phyloP scores from a whole-genome alignment of 371 early-diverging fungal genomes.

The Syncephalis plumigaleata region DNA sequence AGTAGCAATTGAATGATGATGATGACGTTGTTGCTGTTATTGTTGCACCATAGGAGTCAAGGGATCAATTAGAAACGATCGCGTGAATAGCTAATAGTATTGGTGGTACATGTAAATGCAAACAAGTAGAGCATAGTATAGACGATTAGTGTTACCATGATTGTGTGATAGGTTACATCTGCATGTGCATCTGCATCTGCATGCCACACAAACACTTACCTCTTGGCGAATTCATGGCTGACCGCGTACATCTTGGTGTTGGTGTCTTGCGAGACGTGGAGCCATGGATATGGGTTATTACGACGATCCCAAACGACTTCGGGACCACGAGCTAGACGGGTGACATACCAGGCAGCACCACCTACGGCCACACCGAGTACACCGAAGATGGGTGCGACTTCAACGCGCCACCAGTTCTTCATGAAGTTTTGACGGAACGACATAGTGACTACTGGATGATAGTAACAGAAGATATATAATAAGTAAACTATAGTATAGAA shows the following conservation, averaged over 20 bases:
- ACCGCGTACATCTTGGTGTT: slow-evolving; percentile 43
- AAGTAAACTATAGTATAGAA: too few relatives aligned
- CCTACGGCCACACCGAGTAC: slow-evolving; percentile 35
- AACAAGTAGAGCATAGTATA: too few relatives aligned
- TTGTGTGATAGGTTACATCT: too few relatives aligned
- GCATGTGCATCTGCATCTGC: too few relatives aligned
- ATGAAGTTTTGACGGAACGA: slow-evolving; percentile 7
- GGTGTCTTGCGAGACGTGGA: slow-evolving; percentile 40
- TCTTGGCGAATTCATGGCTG: slow-evolving; percentile 15
- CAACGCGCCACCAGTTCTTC: slow-evolving; percentile 28
- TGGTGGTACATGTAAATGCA: too few relatives aligned
- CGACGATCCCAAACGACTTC: slow-evolving; percentile 45
- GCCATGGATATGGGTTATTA: slow-evolving; percentile 50
- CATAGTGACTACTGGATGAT: not conserved
- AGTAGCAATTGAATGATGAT: too few relatives aligned
- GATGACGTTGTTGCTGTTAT: too few relatives aligned
- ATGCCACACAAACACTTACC: slow-evolving; percentile 2
- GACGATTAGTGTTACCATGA: too few relatives aligned
- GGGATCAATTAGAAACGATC: too few relatives aligned
- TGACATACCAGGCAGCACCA: slow-evolving; percentile 34
- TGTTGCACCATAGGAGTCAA: too few relatives aligned
- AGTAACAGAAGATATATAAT: too few relatives aligned
- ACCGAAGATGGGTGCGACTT: slow-evolving; percentile 48
- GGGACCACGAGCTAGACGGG: slow-evolving; percentile 36
- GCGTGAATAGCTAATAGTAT: too few relatives aligned